Conservation (phyloP, 495 filamentous ascomycete genomes). For the Mycothermus thermophilus region DNA sequence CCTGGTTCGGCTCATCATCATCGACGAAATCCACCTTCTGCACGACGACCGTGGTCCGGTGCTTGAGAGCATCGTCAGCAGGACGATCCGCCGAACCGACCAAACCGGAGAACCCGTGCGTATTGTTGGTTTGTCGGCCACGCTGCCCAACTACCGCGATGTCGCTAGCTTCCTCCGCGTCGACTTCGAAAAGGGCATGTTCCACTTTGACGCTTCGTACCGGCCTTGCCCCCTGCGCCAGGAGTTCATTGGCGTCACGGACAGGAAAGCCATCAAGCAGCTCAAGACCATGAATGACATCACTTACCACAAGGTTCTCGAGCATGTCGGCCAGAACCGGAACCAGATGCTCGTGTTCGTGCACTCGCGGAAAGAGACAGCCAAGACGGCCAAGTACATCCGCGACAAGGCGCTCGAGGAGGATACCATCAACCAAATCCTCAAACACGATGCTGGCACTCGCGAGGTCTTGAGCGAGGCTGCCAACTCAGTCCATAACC, state of each 20-base stretch:
- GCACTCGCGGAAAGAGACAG: slow-evolving; percentile 93
- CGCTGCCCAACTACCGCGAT: slow-evolving; percentile 91
- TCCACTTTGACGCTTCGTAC: slow-evolving; percentile 93
- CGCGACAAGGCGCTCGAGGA: slow-evolving; percentile 88
- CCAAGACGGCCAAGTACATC: slow-evolving; percentile 92
- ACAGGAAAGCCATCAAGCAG: slow-evolving; percentile 98
- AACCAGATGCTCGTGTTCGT: slow-evolving; percentile 99
- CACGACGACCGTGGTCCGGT: slow-evolving; percentile 97
- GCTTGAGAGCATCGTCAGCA: slow-evolving; percentile 88
- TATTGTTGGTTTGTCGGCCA: slow-evolving; percentile 85
- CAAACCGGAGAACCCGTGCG: slow-evolving; percentile 86
- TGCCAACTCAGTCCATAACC: slow-evolving; percentile 66
- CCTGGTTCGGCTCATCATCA: slow-evolving; percentile 84
- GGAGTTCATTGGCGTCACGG: slow-evolving; percentile 94
- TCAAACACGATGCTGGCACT: slow-evolving; percentile 85
- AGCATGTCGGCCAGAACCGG: slow-evolving; percentile 79
- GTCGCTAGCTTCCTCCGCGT: slow-evolving; percentile 93
- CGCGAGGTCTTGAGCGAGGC: slow-evolving; percentile 77
- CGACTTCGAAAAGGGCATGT: slow-evolving; percentile 70
- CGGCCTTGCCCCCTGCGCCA: slow-evolving; percentile 86
- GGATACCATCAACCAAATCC: slow-evolving; percentile 92
- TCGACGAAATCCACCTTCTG: slow-evolving; percentile 95
- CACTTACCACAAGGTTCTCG: slow-evolving; percentile 92
- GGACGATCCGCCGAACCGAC: slow-evolving; percentile 84
- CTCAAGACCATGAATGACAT: slow-evolving; percentile 99